Conservation (phyloP, 768 basidiomycete genomes). For the Gautieria morchelliformis region DNA sequence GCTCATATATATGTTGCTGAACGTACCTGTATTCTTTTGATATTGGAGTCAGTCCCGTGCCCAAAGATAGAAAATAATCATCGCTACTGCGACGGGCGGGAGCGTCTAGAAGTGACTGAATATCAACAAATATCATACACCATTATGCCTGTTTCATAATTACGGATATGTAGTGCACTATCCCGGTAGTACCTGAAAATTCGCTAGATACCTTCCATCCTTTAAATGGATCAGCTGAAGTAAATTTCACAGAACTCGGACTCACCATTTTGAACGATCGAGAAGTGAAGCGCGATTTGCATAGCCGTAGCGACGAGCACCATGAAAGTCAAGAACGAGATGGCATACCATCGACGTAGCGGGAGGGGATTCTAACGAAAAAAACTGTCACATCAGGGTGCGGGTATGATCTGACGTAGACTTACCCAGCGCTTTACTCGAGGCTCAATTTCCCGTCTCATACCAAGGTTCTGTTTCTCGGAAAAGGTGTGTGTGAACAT, state of each 20-base stretch:
- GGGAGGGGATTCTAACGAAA: constrained; percentile 33
- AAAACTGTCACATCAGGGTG: background rate
- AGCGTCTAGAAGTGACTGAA: constrained; percentile 10
- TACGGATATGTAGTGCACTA: constrained; percentile 45
- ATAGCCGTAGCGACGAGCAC: constrained; percentile 32
- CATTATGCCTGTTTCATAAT: too few relatives aligned
- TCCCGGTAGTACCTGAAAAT: constrained; percentile 18
- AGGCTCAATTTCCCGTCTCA: background rate
- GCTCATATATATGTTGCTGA: background rate
- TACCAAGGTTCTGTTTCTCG: background rate
- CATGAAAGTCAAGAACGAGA: constrained; percentile 31
- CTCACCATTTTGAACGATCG: constrained; percentile 36
- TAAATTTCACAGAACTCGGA: constrained; percentile 1
- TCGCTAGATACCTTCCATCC: constrained; percentile 27
- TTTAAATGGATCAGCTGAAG: constrained; percentile 11
- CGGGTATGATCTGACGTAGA: background rate
- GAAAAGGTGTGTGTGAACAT: background rate
- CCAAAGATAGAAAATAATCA: constrained; percentile 41
- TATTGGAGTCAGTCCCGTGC: constrained; percentile 49
- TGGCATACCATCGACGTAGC: constrained; percentile 38
- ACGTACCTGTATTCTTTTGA: constrained; percentile 44
- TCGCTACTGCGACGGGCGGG: constrained; percentile 42
- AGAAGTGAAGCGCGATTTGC: constrained; percentile 38
- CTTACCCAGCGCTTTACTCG: background rate
- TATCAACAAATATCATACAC: too few relatives aligned